These are phyloP conservation scores for Floccularia luteovirens DNA, from an alignment of 768 basidiomycete genomes.

Conservation along the genomic window DNA sequence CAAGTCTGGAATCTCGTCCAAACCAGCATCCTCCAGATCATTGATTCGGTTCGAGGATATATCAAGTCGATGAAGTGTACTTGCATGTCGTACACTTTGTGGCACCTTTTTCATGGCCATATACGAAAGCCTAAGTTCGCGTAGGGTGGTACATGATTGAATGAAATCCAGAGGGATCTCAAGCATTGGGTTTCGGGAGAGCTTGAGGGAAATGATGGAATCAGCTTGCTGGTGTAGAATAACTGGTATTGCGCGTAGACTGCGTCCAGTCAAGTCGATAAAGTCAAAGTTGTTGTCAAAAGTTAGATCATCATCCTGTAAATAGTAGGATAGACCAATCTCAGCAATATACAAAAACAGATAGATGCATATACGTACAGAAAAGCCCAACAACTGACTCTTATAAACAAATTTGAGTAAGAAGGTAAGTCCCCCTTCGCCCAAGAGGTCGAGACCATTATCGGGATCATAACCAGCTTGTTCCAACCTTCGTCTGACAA, in stretches of 20 bases:
- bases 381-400: conserved; percentile 55
- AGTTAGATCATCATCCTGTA: conserved; percentile 63
- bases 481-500: conserved; percentile 75
- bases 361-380: conserved; percentile 31
- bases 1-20: conserved; percentile 74
- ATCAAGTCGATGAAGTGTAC: conserved; percentile 72
- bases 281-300: conserved; percentile 63
- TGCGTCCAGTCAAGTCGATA: conserved; percentile 75
- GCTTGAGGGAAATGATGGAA: conserved; percentile 75
- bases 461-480: conserved; percentile 84
- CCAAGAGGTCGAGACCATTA: conserved; percentile 73
- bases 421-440: conserved; percentile 73
- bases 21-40: conserved; percentile 78
- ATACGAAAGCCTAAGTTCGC: conserved; percentile 79
- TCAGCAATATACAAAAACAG: not conserved
- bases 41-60: conserved; percentile 87
- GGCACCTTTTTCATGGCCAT: conserved; percentile 97
- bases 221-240: conserved; percentile 79
- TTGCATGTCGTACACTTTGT: conserved; percentile 67
- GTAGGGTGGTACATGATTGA: conserved; percentile 74
- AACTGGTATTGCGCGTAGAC: conserved; percentile 84
- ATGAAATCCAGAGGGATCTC: conserved; percentile 97
- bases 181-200: conserved; percentile 92
- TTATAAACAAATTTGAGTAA: conserved; percentile 89
- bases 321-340: not conserved